These are phyloP conservation scores for Argentina anserina DNA, from an alignment of 306 rosid genomes.

Conservation along the genomic window DNA sequence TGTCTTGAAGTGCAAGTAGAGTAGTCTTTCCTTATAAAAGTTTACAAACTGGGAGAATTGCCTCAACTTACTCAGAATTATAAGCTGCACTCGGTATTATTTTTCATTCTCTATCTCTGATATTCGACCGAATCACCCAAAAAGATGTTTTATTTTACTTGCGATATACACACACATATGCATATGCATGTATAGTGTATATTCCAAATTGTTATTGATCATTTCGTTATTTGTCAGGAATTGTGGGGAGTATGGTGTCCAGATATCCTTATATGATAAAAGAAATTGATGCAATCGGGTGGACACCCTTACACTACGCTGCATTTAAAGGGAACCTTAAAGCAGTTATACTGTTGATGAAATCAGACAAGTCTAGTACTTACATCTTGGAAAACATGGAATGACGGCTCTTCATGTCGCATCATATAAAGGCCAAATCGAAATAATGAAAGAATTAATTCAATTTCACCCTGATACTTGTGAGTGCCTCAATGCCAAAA, in stretches of 20 bases:
- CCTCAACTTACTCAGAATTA: too few relatives aligned
- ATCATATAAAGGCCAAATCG: background rate
- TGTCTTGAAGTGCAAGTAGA: too few relatives aligned
- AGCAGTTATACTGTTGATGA: background rate
- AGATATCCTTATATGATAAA: background rate
- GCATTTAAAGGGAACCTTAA: constrained; percentile 1
- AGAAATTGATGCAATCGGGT: background rate
- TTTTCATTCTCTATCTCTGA: too few relatives aligned
- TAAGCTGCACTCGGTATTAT: too few relatives aligned
- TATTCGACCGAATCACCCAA: too few relatives aligned
- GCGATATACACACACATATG: too few relatives aligned
- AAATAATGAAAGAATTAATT: background rate
- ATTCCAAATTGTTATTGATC: too few relatives aligned
- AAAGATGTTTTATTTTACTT: too few relatives aligned
- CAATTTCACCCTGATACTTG: background rate
- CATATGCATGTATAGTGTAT: too few relatives aligned
- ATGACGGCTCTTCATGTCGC: constrained; percentile 23
- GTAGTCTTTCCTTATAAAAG: too few relatives aligned
- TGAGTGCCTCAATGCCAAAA: background rate
- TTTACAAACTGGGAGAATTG: too few relatives aligned
- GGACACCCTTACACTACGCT: constrained; percentile 27
- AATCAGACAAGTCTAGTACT: background rate
- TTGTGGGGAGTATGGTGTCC: background rate
- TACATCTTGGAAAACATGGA: constrained; percentile 2
- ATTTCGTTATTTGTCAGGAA: background rate